Conservation (phyloP, 805 yeast genomes). For the Dipodascus albidus region DNA sequence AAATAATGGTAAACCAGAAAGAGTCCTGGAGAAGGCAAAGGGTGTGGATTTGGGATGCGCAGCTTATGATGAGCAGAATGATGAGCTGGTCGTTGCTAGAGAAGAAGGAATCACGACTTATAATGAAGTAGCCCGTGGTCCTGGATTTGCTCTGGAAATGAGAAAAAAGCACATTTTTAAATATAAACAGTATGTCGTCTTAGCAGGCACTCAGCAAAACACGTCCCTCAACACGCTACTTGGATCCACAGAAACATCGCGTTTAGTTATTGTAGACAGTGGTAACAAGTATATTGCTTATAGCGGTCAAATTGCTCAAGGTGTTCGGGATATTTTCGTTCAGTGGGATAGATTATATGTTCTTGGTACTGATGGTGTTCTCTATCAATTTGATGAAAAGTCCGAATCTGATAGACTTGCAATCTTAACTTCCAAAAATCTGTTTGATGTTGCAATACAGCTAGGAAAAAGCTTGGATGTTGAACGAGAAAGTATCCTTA, state of each 20-base stretch:
- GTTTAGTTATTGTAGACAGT: conserved; percentile 57
- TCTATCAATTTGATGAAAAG: conserved; percentile 59
- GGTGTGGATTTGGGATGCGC: conserved; percentile 39
- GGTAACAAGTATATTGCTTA: conserved; percentile 59
- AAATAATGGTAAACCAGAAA: conserved; percentile 53
- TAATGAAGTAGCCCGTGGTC: conserved; percentile 39
- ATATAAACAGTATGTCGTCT: conserved; percentile 40
- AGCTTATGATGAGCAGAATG: conserved; percentile 15
- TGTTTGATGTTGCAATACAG: conserved; percentile 61
- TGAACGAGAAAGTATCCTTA: conserved; percentile 19
- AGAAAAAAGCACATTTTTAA: conserved; percentile 42
- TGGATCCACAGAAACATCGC: conserved; percentile 31
- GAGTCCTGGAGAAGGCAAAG: conserved; percentile 31
- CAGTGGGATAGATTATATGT: conserved; percentile 49
- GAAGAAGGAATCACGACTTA: conserved; percentile 55
- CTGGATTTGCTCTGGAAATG: conserved; percentile 42
- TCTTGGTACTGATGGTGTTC: conserved; percentile 63
- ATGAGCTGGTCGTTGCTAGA: conserved; percentile 53
- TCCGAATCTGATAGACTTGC: conserved; percentile 56
- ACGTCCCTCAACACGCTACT: conserved; percentile 11
- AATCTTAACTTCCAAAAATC: conserved; percentile 53
- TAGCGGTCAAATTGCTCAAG: conserved; percentile 53
- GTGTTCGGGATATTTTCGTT: conserved; percentile 46
- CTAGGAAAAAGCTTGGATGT: conserved; percentile 37
- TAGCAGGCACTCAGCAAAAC: conserved; percentile 28